phyloP scores from a whole-genome alignment of 345 rosid species.

The Chamaenerion angustifolium region DNA sequence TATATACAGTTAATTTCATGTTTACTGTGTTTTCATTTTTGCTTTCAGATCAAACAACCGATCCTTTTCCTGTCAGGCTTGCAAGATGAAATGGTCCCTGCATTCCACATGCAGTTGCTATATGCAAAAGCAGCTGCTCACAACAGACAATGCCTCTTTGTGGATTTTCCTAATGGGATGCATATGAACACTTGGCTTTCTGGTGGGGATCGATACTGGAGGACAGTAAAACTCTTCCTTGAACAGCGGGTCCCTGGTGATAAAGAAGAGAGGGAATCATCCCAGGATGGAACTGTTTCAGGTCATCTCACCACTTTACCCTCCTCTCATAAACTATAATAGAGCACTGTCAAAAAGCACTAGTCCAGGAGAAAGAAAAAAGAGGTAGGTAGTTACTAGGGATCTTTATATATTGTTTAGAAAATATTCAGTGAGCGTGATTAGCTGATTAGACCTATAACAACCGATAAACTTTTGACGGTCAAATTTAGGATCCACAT shows the following conservation, averaged over 20 bases:
- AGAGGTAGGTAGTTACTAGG: neutral
- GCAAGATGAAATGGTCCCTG: conserved; percentile 98
- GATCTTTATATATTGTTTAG: neutral
- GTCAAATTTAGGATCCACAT: no score
- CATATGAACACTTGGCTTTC: conserved; percentile 98
- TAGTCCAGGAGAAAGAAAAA: neutral
- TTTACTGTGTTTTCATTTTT: conserved; percentile 2
- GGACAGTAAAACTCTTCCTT: conserved; percentile 43
- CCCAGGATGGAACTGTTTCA: conserved; percentile 19
- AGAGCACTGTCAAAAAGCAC: neutral
- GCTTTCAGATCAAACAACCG: conserved; percentile 69
- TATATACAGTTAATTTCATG: no score
- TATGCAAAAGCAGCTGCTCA: conserved; percentile 85
- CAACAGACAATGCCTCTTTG: conserved; percentile 52
- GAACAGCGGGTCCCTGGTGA: conserved; percentile 43
- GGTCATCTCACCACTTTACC: conserved; percentile 3
- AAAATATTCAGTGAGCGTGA: neutral
- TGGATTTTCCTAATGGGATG: conserved; percentile 89
- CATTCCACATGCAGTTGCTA: conserved; percentile 81
- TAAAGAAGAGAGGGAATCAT: conserved; percentile 21
- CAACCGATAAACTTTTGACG: neutral
- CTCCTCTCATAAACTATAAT: neutral
- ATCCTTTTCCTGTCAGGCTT: conserved; percentile 89
- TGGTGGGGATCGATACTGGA: conserved; percentile 92
- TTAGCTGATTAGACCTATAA: neutral